Evolutionary conservation across 768 basidiomycete species (phyloP), one percentile per base, ranked within the genome.

Genomic region (Kwoniella pini): DNA sequence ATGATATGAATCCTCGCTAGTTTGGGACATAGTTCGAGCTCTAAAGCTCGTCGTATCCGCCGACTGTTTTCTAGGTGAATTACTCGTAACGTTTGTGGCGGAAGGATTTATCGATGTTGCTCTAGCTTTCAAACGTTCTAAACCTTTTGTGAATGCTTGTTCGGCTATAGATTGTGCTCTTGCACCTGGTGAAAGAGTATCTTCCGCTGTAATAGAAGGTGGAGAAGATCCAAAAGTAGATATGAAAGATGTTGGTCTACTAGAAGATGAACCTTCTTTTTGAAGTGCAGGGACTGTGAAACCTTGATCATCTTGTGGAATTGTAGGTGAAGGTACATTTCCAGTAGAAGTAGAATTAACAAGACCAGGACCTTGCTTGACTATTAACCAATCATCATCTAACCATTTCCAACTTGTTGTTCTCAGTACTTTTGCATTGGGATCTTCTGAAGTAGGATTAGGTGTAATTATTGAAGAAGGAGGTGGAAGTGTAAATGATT

Each of bases 341-440:
- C 40, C 40, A 19, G 40, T 42, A 19, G 40, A 42, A 40, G 45
- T 50, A 50, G 17, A 36, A 30, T 4, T 43, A 42, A 31, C 38
- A 36, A 48, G 45, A 9, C 56, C 54, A 2, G 69, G 61, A 40
- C 71, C 71, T 24, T 68, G 58, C 33, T 72, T 82, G 26, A 90
- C 77, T 42, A 95, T 88, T 5, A 84, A 82, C 93, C 93, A 97
- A 72, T 96, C 93, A 17, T 85, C 82, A 74, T 97, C 93, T 56
- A 91, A 86, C 93, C 93, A 97, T 24, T 81, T 79, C 93, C 93
- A 97, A 19, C 78, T 84, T 26, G 91, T 91, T 12, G 85, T 87
- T 27, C 90, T 84, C 76, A 87, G 88, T 51, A 88, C 80, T 40
- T 82, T 80, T 26, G 68, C 74, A 27, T 56, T 31, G 2, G 78